Base-by-base conservation (phyloP, 306 rosid genomes). In the Gleditsia sinensis region DNA sequence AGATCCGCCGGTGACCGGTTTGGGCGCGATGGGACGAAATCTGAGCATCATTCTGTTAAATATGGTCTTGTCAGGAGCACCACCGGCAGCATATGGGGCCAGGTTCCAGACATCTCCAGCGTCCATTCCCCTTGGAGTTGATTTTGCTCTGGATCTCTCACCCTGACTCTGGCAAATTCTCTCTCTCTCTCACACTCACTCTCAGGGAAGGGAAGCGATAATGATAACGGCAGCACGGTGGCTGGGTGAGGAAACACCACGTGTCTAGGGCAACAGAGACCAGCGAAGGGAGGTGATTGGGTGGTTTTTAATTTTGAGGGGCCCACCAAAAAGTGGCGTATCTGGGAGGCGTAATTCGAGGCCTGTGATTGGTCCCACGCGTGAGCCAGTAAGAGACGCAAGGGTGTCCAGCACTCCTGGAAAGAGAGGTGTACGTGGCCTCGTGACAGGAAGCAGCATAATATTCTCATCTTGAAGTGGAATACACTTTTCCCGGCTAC, bases 21-120 rank as follows among this genome's bases (percentile, higher is more conserved):
- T 91, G 0, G 92, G 97, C 1, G 92, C 92, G 86, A 91, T 91
- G 57, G 94, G 94, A 1, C 91, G 91, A 86, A 87, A 91, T 36
- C 87, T 85, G 70, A 79, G 91, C 92, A 86, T 85, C 40, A 81
- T 67, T 28, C 46, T 74, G 83, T 86, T 65, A 19, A 81, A 33
- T 57, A 86, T 75, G 25, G 57, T 73, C 54, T 77, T 81, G 0
- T 81, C 81, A 6, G 1, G 69, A 42, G 9, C 32, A 2, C 36
- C 27, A 3, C 23, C 28, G 50, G 59, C 28, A 9, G 60, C 71
- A 6, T 67, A 75, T 21, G 85, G 28, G 1, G 81, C 75, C 72
- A 81, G 69, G 78, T 76, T 74, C 86, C 89, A 81, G 40, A 67
- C 40, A 61, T 81, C 84, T 50, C 75, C 75, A 28, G 85, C 72